Base-by-base conservation (phyloP, 768 basidiomycete species). In the Lentinula sp. region DNA sequence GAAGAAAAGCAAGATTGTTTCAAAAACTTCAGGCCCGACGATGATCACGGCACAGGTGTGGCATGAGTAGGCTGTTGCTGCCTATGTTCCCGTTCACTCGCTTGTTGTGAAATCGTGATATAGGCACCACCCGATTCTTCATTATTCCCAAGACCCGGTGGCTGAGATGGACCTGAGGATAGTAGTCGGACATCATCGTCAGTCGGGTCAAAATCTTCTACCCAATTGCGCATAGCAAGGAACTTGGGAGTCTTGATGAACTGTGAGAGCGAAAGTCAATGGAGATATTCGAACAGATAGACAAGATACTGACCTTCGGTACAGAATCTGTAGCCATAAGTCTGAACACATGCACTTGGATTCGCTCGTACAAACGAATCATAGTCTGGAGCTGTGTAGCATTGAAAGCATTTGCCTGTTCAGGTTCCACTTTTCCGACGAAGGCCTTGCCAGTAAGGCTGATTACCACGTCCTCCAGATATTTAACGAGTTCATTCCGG, bases 321-420 rank as follows among this genome's bases (percentile, higher is more conserved):
- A 99, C 89, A 6, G 96, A 98, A 73, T 99, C 97, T 60, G 95
- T 96, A 16, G 97, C 95, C 92, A 99, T 96, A 67, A 99, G 71
- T 51, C 96, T 85, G 80, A 98, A 98, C 65, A 98, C 94, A 69
- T 98, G 95, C 21, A 82, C 89, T 75, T 98, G 97, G 59, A 99
- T 99, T 60, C 95, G 86, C 73, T 95, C 95, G 72, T 98, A 99
- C 66, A 98, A 74, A 65, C 84, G 79, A 66, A 99, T 92, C 82
- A 98, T 89, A 48, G 85, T 91, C 75, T 96, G 94, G 48, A 99
- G 77, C 72, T 98, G 96, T 43, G 93, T 98, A 18, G 97, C 96
- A 63, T 96, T 95, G 80, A 98, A 87, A 4, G 88, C 81, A 49
- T 77, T 82, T 28, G 89, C 88, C 70, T 93, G 88, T 66, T 86